Evolutionary conservation across 805 yeast species (phyloP).

Genomic region (Candida sphagnicola): DNA sequence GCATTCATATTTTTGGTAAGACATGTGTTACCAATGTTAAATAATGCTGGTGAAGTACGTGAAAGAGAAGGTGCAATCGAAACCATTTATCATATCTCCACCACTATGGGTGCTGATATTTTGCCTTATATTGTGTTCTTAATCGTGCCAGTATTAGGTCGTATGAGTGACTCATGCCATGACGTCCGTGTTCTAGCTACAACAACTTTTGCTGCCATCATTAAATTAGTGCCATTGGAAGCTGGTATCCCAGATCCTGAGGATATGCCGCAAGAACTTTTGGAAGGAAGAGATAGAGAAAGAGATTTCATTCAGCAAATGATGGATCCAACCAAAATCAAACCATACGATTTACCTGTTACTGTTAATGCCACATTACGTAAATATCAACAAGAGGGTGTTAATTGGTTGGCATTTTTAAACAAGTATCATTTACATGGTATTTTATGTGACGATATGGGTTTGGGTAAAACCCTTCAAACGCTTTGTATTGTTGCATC

Average conservation of each 20-base stretch:
- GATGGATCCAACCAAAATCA: conserved; percentile 94
- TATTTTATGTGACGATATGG: conserved; percentile 98
- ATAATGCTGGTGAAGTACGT: conserved; percentile 63
- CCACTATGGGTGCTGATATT: conserved; percentile 81
- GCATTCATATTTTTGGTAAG: conserved; percentile 81
- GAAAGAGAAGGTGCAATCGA: conserved; percentile 95
- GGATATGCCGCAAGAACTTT: conserved; percentile 78
- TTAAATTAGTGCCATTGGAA: conserved; percentile 92
- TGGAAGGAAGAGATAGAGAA: conserved; percentile 88
- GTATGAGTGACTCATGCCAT: conserved; percentile 93
- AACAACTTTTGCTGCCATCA: conserved; percentile 93
- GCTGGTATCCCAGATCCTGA: conserved; percentile 96
- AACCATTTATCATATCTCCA: conserved; percentile 79
- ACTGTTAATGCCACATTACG: conserved; percentile 89
- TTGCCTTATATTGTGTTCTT: conserved; percentile 93
- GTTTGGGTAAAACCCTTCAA: conserved; percentile 94
- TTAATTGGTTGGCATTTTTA: conserved; percentile 94
- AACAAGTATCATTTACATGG: conserved; percentile 96
- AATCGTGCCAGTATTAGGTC: conserved; percentile 92
- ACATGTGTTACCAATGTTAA: conserved; percentile 71
- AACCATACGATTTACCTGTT: conserved; percentile 85
- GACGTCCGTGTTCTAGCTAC: conserved; percentile 91
- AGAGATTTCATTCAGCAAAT: conserved; percentile 93
- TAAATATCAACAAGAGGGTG: conserved; percentile 97
- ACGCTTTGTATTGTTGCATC: conserved; percentile 96